Percentiles rank a stretch among this genome's conserved stretches.
These are phyloP conservation scores for Cinchona pubescens DNA, from an alignment of 257 asterid species.

Conservation along the genomic window DNA sequence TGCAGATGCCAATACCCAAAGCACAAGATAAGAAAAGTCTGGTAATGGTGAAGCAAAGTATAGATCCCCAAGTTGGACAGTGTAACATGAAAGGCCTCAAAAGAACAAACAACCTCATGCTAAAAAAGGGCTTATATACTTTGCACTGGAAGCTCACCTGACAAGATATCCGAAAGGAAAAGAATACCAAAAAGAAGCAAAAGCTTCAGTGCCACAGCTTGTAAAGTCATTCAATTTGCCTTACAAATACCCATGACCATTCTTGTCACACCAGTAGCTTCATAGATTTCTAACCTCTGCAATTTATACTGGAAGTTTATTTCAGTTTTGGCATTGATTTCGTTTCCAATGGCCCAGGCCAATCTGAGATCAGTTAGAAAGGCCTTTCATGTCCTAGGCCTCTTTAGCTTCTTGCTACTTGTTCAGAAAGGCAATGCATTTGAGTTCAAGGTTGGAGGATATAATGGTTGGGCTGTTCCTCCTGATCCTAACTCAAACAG, in stretches of 20 bases:
- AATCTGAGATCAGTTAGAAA: conserved; percentile 10
- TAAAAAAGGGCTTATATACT: conserved; percentile 34
- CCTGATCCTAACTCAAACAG: conserved; percentile 41
- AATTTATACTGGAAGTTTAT: background rate
- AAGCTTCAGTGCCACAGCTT: conserved; percentile 51
- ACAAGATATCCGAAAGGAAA: conserved; percentile 47
- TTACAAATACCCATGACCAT: conserved; percentile 50
- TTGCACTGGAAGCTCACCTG: conserved; percentile 36
- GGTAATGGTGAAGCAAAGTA: conserved; percentile 59
- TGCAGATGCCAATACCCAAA: conserved; percentile 39
- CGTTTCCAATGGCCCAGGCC: conserved; percentile 45
- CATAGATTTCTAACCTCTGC: background rate
- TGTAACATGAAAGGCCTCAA: conserved; percentile 28
- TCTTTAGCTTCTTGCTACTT: conserved; percentile 35
- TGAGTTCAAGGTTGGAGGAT: conserved; percentile 67
- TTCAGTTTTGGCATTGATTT: background rate
- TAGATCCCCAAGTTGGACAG: conserved; percentile 22
- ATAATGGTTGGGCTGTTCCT: conserved; percentile 63
- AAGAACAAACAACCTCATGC: conserved; percentile 13
- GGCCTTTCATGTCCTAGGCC: conserved; percentile 21
- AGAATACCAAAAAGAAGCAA: conserved; percentile 34
- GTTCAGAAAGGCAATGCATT: conserved; percentile 40
- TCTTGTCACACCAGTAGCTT: conserved; percentile 11
- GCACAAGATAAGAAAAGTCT: conserved; percentile 42
- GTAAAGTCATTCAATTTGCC: conserved; percentile 25